Conservation (phyloP, 2,329 filamentous ascomycete species). For the Whalleya microplaca region DNA sequence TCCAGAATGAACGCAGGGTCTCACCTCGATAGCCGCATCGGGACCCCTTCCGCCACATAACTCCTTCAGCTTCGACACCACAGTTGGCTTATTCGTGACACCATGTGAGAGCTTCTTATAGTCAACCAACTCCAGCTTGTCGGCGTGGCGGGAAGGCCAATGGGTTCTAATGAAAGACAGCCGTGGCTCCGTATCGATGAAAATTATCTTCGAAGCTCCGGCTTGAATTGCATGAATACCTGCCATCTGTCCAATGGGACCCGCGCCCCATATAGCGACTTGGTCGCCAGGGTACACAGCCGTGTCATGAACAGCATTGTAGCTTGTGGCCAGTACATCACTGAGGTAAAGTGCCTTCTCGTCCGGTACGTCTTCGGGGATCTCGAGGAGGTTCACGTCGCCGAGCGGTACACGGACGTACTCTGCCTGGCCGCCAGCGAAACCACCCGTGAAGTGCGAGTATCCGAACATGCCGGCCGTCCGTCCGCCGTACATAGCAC, state of each 20-base stretch:
- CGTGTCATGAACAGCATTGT: slow-evolving; percentile 83
- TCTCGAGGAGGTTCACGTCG: slow-evolving; percentile 78
- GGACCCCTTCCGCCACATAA: slow-evolving; percentile 73
- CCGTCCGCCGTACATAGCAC: slow-evolving; percentile 77
- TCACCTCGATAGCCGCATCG: slow-evolving; percentile 61
- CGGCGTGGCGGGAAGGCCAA: slow-evolving; percentile 52
- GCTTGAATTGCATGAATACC: slow-evolving; percentile 75
- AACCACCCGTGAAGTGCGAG: slow-evolving; percentile 81
- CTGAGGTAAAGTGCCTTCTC: slow-evolving; percentile 83
- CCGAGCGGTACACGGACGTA: slow-evolving; percentile 81
- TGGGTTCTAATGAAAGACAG: slow-evolving; percentile 69
- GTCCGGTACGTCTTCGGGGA: slow-evolving; percentile 79
- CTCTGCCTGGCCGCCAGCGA: slow-evolving; percentile 85
- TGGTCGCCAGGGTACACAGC: slow-evolving; percentile 76
- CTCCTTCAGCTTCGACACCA: slow-evolving; percentile 74
- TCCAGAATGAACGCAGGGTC: background rate
- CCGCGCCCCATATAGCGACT: slow-evolving; percentile 84
- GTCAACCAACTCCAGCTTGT: slow-evolving; percentile 70
- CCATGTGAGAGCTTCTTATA: slow-evolving; percentile 64
- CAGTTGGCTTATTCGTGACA: slow-evolving; percentile 60
- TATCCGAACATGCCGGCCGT: slow-evolving; percentile 78
- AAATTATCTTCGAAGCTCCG: slow-evolving; percentile 75
- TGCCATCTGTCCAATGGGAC: slow-evolving; percentile 84
- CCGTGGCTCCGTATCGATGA: slow-evolving; percentile 75
- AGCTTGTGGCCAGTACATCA: slow-evolving; percentile 79